Base-by-base conservation (phyloP, 2,329 filamentous ascomycete species). In the Botrytis medusae region DNA sequence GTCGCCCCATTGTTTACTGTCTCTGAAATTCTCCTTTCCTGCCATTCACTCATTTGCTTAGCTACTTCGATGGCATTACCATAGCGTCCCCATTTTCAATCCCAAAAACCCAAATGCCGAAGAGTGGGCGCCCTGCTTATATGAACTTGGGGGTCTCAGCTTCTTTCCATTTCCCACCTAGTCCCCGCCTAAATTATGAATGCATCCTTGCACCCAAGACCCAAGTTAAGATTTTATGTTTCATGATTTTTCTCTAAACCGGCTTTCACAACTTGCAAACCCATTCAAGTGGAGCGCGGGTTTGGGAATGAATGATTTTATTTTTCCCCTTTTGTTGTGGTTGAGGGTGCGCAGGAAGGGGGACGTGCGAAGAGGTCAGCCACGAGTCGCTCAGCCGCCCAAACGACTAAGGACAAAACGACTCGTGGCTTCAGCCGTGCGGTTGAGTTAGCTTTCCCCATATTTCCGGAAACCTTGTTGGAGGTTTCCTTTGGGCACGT, bases 281-380 rank as follows among this genome's bases (percentile, higher is more conserved):
- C 29, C 22, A 51, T 29, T 14, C n/a, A 48, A 48, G 63, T 48
- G 63, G 44, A 48, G 29, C 12, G 32, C 32, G 29, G 40, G 6
- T 12, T 57, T 69, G n/a, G 37, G 18, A 22, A 57, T 42, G 29
- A 57, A 57, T 57, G 29, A 57, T 68, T 40, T 29, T 16, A 40
- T 68, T 57, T 57, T n/a, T 20, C 64, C 64, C 37, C 37, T 37
- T 22, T 62, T 34, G 37, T 42, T 42, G 42, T 37, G 37, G 37
- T n/a, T 34, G 32, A 40, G 64, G 25, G 48, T 57, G 65, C n/a
- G 65, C 25, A 68, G 34, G 48, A 68, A 57, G 57, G 44, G 62
- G 48, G 65, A 68, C 48, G 65, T 68, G 65, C 48, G 64, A 67
- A 46, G 62, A 54, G 46, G 25, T 54, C 22, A 67, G 64, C 64